A percentile compares a stretch with the other conserved stretches of the same genome.
Conservation (phyloP, 495 filamentous ascomycete genomes). For the Chaetomium cochliodes region DNA sequence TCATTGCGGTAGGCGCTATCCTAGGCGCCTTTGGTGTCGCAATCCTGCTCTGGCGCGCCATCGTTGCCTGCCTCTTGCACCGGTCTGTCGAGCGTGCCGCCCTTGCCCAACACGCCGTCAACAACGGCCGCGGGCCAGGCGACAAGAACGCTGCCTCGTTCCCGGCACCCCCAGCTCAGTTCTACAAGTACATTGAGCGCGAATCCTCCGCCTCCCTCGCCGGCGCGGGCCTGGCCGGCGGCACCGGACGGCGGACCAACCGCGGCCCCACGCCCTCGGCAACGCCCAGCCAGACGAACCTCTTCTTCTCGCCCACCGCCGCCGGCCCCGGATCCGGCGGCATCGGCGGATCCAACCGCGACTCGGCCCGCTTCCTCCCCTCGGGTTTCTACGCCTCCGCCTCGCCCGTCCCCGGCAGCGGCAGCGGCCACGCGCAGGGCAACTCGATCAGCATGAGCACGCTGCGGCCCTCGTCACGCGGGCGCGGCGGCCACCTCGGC, state of each 20-base stretch:
- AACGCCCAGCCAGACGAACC: slow-evolving; percentile 54
- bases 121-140: slow-evolving; percentile 33
- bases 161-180: slow-evolving; percentile 49
- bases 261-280: slow-evolving; percentile 45
- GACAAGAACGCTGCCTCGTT: slow-evolving; percentile 54
- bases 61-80: slow-evolving; percentile 90
- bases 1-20: slow-evolving; percentile 88
- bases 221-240: slow-evolving; percentile 41
- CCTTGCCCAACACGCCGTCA: slow-evolving; percentile 62
- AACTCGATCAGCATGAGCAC: slow-evolving; percentile 55
- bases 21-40: slow-evolving; percentile 77
- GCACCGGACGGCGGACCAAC: slow-evolving; percentile 39
- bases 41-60: slow-evolving; percentile 80
- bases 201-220: slow-evolving; percentile 62
- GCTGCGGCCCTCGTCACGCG: slow-evolving; percentile 53
- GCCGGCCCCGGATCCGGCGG: slow-evolving; percentile 33
- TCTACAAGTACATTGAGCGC: slow-evolving; percentile 58
- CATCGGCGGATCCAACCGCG: slow-evolving; percentile 53
- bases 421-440: slow-evolving; percentile 39
- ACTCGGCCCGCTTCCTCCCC: slow-evolving; percentile 69
- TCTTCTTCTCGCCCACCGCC: slow-evolving; percentile 97
- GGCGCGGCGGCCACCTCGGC: slow-evolving; percentile 43
- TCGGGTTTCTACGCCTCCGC: slow-evolving; percentile 86
- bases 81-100: slow-evolving; percentile 83
- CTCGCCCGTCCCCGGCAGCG: no score